Base-by-base conservation (phyloP, 352 stramenopile species). In the Phytophthora multivora region DNA sequence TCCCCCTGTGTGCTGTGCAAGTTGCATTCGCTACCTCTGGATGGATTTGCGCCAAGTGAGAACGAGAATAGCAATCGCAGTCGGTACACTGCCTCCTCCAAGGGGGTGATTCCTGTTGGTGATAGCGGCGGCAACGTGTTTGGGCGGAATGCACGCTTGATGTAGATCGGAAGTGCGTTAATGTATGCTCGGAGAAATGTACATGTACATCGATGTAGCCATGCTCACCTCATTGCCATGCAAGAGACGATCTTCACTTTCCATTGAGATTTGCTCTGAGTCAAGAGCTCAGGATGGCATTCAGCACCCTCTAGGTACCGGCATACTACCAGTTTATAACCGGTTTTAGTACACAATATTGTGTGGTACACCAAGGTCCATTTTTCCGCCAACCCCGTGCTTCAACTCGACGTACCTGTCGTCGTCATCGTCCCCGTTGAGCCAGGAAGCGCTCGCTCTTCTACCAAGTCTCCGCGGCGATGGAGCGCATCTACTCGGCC, bases 401-500 rank as follows among this genome's bases (percentile, higher is more conserved):
- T 35, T 35, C 21, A 49, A 35, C 21, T 40, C 43, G 43, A 45
- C 30, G 31, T 12, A 54, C 10, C 13, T 26, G 48, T 55, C 33
- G 31, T 43, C 16, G 35, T 46, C 6, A 56, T 25, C 25, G 31
- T 52, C 41, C 21, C 21, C 16, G 25, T 18, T n/a, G 42, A 49
- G 19, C 19, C 19, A 48, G 42, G 55, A 50, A 48, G 43, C 30
- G 25, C 40, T 53, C 53, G n/a, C 28, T 45, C 8, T 43, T 18
- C 26, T 18, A 43, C 13, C 35, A 10, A 10, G 43, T 9, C 21
- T 25, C 38, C 36, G 41, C 35, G 11, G 18, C 15, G 18, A 95
- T 95, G 85, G 85, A 95, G 69, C 87, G 87, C 31, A 80, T 95
- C 47, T 95, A 95, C 68, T 95, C 87, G 55, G 87, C 87, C 40